Conservation (phyloP, 2,329 filamentous ascomycete species). For the Venturia carpophila region DNA sequence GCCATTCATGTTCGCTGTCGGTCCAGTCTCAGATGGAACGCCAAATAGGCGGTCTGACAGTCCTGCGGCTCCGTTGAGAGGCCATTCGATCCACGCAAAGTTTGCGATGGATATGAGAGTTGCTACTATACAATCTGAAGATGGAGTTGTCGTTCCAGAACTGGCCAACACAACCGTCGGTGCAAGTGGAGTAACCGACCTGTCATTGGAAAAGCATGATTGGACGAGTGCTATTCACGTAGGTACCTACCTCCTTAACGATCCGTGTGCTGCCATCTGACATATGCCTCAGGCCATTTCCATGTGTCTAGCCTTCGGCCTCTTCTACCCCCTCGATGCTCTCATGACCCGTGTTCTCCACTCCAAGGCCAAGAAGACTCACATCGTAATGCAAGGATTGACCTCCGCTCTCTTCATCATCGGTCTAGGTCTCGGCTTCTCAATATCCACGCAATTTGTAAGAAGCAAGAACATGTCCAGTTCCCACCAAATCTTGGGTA, state of each 20-base stretch:
- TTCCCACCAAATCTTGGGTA: conserved; percentile 13
- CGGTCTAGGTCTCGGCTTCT: conserved; percentile 6
- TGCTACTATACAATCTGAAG: conserved; percentile 31
- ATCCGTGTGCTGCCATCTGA: neutral
- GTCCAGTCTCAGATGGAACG: conserved; percentile 33
- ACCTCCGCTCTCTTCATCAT: conserved; percentile 3
- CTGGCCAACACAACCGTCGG: conserved; percentile 22
- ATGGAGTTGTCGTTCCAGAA: conserved; percentile 28
- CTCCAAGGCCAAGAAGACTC: neutral
- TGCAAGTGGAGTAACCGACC: conserved; percentile 18
- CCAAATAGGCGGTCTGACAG: neutral
- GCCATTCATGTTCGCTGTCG: conserved; percentile 49
- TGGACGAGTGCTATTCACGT: conserved; percentile 9
- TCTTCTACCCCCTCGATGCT: conserved; percentile 45
- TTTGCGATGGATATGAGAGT: conserved; percentile 50
- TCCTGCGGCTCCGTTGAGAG: conserved; percentile 38
- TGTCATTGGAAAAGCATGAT: neutral
- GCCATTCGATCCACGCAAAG: conserved; percentile 46
- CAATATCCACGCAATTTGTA: conserved; percentile 6
- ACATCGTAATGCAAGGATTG: neutral
- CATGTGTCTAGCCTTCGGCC: conserved; percentile 50
- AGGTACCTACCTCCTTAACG: neutral
- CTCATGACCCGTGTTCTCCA: neutral
- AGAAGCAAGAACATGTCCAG: neutral
- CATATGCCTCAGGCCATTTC: conserved; percentile 24